Conservation (phyloP, 352 stramenopile genomes). For the Phytopythium cucurbitacearum region DNA sequence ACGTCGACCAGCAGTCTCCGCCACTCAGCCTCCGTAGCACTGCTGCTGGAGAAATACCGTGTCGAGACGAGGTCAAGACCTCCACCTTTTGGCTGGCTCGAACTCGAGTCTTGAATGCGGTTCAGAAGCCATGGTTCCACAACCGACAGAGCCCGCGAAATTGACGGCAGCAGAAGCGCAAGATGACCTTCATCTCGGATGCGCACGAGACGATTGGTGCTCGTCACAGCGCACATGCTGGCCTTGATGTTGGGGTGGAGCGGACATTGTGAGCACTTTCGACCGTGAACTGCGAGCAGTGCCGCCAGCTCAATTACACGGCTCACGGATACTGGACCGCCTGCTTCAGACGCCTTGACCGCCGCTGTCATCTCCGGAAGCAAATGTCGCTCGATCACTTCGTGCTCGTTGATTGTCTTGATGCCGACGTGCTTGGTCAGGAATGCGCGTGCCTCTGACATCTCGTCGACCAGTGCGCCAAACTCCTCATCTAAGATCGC, state of each 20-base stretch:
- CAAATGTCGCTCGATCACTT: constrained; percentile 66
- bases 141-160: background rate
- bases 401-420: constrained; percentile 61
- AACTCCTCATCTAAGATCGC: constrained; percentile 41
- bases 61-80: background rate
- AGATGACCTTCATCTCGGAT: constrained; percentile 7
- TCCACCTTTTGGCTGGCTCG: background rate
- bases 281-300: constrained; percentile 33
- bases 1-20: constrained; percentile 33
- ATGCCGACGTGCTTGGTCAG: constrained; percentile 49
- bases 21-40: constrained; percentile 18
- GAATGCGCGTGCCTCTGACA: constrained; percentile 35
- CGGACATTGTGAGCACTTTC: constrained; percentile 23
- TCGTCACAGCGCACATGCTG: constrained; percentile 28
- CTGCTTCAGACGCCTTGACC: background rate
- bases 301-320: constrained; percentile 22
- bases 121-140: constrained; percentile 4
- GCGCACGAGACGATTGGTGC: constrained; percentile 8
- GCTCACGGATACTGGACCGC: background rate
- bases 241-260: constrained; percentile 20
- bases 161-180: constrained; percentile 28
- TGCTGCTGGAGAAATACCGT: background rate
- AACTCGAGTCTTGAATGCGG: background rate
- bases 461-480: constrained; percentile 16
- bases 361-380: constrained; percentile 32